Base-by-base conservation (phyloP, 306 rosid species). In the Alnus rubra region DNA sequence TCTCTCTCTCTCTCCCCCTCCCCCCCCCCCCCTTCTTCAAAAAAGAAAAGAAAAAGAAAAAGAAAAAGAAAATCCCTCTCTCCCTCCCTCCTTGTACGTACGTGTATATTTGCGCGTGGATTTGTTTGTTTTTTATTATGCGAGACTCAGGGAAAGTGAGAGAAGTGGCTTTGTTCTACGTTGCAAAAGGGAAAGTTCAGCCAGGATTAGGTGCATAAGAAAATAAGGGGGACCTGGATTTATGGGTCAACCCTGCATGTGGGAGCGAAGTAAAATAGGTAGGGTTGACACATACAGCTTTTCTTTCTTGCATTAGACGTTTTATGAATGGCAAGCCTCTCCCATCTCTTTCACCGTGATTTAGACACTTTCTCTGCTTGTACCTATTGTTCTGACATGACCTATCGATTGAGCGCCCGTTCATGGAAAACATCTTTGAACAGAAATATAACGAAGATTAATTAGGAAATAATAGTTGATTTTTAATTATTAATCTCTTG, bases 201-300 rank as follows among this genome's bases (percentile, higher is more conserved):
- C 23, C 28, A 23, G 28, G 28, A 23, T 23, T 23, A 23, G 28
- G 28, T 65, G 37, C 59, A 5, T 15, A 79, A 64, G 55, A 33
- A 37, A 18, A 45, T 47, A 37, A 7, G 49, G 72, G 31, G 31
- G 2, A 63, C 72, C 81, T 39, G 82, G 76, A 73, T 76, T 79
- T 76, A 73, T 73, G 86, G 86, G 89, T 86, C 89, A 86, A 85
- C 76, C 76, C 75, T 82, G 89, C 86, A 82, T 80, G 84, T 82
- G 89, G 76, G 75, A 63, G 55, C 69, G 84, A 76, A 75, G 81
- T 75, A 72, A 71, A 62, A 49, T 55, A 52, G 74, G 58, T 55
- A 52, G 71, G 63, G 79, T 54, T 76, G 30, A 42, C 62, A 55
- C 28, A 35, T 68, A 33, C 33, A 63, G 49, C 67, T 44, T 31